These are phyloP conservation scores for Globisporangium paddicum DNA, from an alignment of 352 stramenopile species.

Conservation along the genomic window DNA sequence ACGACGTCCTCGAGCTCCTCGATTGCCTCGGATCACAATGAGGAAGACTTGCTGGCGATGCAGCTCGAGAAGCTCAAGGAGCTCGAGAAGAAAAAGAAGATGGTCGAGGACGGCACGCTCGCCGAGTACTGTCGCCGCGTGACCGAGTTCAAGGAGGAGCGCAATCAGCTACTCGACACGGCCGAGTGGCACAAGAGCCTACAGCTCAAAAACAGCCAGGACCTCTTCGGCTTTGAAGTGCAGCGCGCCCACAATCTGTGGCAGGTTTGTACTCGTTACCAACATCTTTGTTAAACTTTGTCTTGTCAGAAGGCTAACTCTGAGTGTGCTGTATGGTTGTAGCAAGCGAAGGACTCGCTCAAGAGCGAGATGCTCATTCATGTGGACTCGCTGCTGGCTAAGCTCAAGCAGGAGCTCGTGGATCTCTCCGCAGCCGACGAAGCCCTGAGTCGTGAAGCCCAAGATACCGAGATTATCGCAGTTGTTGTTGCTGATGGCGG, in stretches of 20 bases:
- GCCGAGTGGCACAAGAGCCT: constrained; percentile 80
- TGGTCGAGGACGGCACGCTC: constrained; percentile 80
- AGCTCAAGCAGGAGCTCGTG: constrained; percentile 46
- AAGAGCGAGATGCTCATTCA: constrained; percentile 49
- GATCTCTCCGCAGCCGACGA: constrained; percentile 24
- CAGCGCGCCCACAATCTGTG: constrained; percentile 68
- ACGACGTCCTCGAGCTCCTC: constrained; percentile 58
- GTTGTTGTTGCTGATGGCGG: background rate
- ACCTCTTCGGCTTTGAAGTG: constrained; percentile 76
- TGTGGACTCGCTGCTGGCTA: constrained; percentile 38
- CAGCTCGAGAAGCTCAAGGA: constrained; percentile 62
- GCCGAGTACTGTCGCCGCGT: constrained; percentile 80
- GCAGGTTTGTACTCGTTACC: constrained; percentile 18
- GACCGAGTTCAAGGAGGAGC: constrained; percentile 79
- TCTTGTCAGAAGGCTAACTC: too few relatives aligned
- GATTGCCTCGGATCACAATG: constrained; percentile 37
- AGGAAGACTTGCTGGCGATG: constrained; percentile 25
- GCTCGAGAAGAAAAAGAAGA: constrained; percentile 79
- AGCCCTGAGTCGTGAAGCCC: constrained; percentile 8
- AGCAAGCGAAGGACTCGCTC: constrained; percentile 50
- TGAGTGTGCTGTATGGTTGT: background rate
- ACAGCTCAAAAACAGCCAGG: constrained; percentile 79
- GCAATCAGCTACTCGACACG: constrained; percentile 62
- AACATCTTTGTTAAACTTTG: background rate
- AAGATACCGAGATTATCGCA: background rate